A percentile compares a stretch with the other conserved stretches of the same genome.
Conservation (phyloP, 768 basidiomycete species). For the Phlegmacium glaucopus region DNA sequence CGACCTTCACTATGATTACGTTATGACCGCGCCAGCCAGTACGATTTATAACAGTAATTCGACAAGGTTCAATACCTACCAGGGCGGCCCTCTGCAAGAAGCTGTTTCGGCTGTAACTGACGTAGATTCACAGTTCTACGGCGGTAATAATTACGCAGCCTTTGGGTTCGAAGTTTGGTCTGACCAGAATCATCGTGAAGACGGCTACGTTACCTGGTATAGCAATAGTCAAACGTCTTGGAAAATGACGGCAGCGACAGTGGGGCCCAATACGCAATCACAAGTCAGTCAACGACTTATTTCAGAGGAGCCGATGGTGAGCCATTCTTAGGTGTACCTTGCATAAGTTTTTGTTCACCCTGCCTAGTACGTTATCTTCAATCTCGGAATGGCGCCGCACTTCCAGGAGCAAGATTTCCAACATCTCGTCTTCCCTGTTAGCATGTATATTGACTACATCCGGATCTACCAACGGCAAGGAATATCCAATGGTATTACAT, state of each 20-base stretch:
- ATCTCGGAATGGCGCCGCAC: slow-evolving; percentile 73
- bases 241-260: slow-evolving; percentile 60
- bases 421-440: slow-evolving; percentile 71
- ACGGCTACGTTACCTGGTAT: slow-evolving; percentile 88
- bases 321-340: slow-evolving; percentile 19
- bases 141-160: slow-evolving; percentile 47
- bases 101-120: slow-evolving; percentile 64
- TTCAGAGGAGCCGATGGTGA: slow-evolving; percentile 91
- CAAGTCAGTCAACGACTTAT: slow-evolving; percentile 68
- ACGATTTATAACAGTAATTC: slow-evolving; percentile 47
- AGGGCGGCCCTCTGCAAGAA: slow-evolving; percentile 72
- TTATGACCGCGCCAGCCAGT: slow-evolving; percentile 47
- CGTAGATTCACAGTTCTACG: slow-evolving; percentile 55
- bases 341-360: slow-evolving; percentile 4
- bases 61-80: slow-evolving; percentile 64
- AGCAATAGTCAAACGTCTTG: slow-evolving; percentile 65
- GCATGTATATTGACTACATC: slow-evolving; percentile 88
- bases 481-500: slow-evolving; percentile 65
- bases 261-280: slow-evolving; percentile 61
- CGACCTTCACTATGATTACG: slow-evolving; percentile 63
- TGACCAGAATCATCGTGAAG: slow-evolving; percentile 56
- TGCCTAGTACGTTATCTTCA: slow-evolving; percentile 75
- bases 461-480: slow-evolving; percentile 83
- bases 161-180: slow-evolving; percentile 85
- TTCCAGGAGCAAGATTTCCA: slow-evolving; percentile 75